phyloP scores from a whole-genome alignment of 139 green algal genomes.

The Asterochloris sp. region DNA sequence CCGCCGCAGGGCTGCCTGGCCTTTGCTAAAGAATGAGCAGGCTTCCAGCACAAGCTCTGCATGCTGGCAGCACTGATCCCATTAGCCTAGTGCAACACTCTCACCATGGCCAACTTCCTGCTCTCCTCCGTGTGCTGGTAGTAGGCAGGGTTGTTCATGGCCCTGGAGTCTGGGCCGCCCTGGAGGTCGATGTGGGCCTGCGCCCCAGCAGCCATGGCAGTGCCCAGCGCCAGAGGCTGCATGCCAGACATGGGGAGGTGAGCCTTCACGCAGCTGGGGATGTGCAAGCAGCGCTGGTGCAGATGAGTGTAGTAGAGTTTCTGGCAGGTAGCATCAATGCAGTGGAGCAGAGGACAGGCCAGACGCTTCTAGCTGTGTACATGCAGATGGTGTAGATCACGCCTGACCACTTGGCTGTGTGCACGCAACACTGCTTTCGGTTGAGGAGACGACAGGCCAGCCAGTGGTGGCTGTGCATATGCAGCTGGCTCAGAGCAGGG shows the following conservation, averaged over 20 bases:
- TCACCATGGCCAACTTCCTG: constrained; percentile 2
- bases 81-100: background rate
- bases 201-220: background rate
- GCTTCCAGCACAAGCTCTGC: background rate
- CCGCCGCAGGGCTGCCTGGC: too few species aligned
- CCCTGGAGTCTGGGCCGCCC: background rate
- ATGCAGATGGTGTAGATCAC: too few species aligned
- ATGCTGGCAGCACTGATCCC: background rate
- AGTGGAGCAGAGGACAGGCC: too few species aligned
- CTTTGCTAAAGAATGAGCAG: background rate
- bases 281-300: background rate
- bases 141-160: constrained; percentile 8
- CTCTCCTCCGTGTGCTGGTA: constrained; percentile 15
- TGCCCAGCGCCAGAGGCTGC: too few species aligned
- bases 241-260: too few species aligned
- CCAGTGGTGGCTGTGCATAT: too few species aligned
- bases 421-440: too few species aligned
- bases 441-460: too few species aligned
- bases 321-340: background rate
- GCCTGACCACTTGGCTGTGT: too few species aligned
- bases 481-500: background rate
- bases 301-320: background rate
- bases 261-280: background rate
- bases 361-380: too few species aligned
- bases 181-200: background rate